Percentiles rank a stretch among this genome's conserved stretches.
phyloP scores from a whole-genome alignment of 306 rosid genomes.

The Trifolium pratense region DNA sequence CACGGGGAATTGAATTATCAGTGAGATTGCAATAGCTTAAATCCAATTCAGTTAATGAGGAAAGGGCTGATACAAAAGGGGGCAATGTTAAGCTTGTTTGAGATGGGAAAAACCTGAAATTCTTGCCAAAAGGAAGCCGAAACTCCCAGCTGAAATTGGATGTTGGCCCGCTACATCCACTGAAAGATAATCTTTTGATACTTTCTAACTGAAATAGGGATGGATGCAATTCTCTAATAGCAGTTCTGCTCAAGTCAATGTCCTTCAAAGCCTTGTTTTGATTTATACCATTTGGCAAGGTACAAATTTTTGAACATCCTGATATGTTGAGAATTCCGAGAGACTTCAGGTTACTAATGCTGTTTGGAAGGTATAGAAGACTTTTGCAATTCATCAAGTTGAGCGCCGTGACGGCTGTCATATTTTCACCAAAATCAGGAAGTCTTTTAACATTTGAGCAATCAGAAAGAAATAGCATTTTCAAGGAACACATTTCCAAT shows the following conservation, averaged over 20 bases:
- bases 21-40: slow-evolving; percentile 33
- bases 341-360: slow-evolving; percentile 22
- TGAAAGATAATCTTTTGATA: slow-evolving; percentile 17
- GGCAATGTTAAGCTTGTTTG: neutral
- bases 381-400: slow-evolving; percentile 28
- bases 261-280: slow-evolving; percentile 32
- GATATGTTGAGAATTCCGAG: slow-evolving; percentile 27
- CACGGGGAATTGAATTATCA: neutral
- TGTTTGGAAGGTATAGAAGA: slow-evolving; percentile 26
- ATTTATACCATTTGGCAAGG: slow-evolving; percentile 13
- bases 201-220: slow-evolving; percentile 20
- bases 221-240: slow-evolving; percentile 13
- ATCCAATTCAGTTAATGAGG: slow-evolving; percentile 3
- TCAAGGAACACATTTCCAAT: slow-evolving; percentile 38
- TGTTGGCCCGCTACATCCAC: neutral
- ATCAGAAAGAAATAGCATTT: slow-evolving; percentile 17
- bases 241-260: slow-evolving; percentile 32
- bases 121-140: neutral
- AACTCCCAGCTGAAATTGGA: slow-evolving; percentile 6
- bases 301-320: slow-evolving; percentile 25
- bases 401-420: neutral
- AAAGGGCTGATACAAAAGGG: neutral
- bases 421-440: slow-evolving; percentile 36
- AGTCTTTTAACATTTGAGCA: slow-evolving; percentile 20
- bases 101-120: neutral